These are phyloP conservation scores for Cladosporium sp. DNA, from an alignment of 2,329 filamentous ascomycete genomes.

Conservation along the genomic window DNA sequence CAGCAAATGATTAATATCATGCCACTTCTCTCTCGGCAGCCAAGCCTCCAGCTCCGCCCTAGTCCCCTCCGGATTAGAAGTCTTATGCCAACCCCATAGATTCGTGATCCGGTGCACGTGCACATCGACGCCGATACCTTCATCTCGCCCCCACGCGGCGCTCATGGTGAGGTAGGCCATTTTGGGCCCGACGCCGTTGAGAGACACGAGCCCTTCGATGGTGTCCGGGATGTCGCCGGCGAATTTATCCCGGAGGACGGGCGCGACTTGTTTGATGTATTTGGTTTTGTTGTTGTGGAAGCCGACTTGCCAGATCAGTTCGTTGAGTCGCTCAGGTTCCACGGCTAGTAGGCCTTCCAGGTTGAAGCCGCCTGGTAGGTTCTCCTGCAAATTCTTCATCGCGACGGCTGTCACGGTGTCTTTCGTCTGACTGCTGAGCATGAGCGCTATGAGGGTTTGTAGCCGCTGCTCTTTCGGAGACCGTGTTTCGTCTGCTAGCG, in stretches of 20 bases:
- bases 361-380: constrained; percentile 63
- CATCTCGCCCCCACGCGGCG: constrained; percentile 63
- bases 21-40: constrained; percentile 81
- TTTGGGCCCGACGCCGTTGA: constrained; percentile 88
- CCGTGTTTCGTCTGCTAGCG: constrained; percentile 55
- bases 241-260: constrained; percentile 66
- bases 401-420: constrained; percentile 83
- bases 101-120: constrained; percentile 95
- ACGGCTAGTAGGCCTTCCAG: constrained; percentile 73
- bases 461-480: constrained; percentile 62
- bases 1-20: constrained; percentile 84
- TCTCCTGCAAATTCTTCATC: constrained; percentile 72
- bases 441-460: constrained; percentile 80
- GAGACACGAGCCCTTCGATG: constrained; percentile 66
- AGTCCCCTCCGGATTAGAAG: constrained; percentile 76
- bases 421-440: constrained; percentile 90
- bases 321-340: constrained; percentile 60
- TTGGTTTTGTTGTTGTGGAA: constrained; percentile 95
- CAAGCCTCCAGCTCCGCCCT: constrained; percentile 69
- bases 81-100: constrained; percentile 86
- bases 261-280: constrained; percentile 70
- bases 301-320: constrained; percentile 76
- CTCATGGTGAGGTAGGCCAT: constrained; percentile 89
- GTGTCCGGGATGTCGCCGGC: constrained; percentile 74
- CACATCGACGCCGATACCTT: constrained; percentile 88